Evolutionary conservation across 495 filamentous ascomycete genomes (phyloP), one percentile per base, ranked within the genome.

Genomic region (Chaetomidium leptoderma): DNA sequence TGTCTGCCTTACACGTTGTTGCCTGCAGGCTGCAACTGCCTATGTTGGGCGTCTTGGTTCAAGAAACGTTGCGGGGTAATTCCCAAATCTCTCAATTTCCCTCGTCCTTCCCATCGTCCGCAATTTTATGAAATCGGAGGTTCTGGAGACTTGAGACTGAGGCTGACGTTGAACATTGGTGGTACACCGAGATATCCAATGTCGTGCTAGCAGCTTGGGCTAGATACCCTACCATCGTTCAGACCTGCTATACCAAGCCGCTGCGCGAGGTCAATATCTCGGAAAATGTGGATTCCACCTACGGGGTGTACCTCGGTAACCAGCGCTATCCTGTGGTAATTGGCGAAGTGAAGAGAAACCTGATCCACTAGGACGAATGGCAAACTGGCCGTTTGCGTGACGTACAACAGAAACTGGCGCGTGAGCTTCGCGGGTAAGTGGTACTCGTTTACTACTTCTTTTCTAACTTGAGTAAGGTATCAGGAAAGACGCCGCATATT

Each of bases 201-300:
- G 39, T 66, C 29, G 61, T 63, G 19, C 60, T 66, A 19, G 49
- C 61, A 6, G 61, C 48, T n/a, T 66, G 54, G 51, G 53, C 35
- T 44, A 42, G 39, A 17, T 62, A 60, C 52, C 57, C 57, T 32
- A 1, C 0, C 16, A 54, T 66, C 23, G 44, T 36, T 8, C 58
- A 66, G 42, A 57, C 21, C 37, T 66, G 53, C n/a, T 51, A 63
- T 24, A 61, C 27, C 39, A 66, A 59, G 55, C 64, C 61, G 23
- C 58, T 35, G 32, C 14, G 45, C 1, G 40, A 21, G 6, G 35
- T 26, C 29, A 58, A 56, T 32, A 56, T 59, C 19, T 2, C 57
- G 17, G 55, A 66, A 17, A 39, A 55, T 39, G 57, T 66, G 1
- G 55, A 61, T 40, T 24, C 55, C 0, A 63, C 30, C 23, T 63